These are phyloP conservation scores for Fraxinus cuspidata DNA, from an alignment of 257 asterid species.

Conservation along the genomic window DNA sequence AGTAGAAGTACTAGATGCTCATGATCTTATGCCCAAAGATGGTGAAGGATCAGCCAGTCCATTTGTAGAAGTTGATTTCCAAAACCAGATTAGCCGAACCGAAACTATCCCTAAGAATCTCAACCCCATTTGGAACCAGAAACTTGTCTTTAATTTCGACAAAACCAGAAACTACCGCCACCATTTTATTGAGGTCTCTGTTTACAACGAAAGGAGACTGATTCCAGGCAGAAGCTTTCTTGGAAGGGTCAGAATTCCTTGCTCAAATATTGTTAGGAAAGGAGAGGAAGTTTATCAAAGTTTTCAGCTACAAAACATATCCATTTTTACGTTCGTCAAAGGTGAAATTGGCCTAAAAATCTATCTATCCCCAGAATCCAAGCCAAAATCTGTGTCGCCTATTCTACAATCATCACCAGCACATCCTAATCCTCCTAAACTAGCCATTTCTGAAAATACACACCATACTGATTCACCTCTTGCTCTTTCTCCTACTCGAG, in stretches of 20 bases:
- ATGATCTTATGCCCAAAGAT: slow-evolving; percentile 72
- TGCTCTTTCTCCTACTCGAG: slow-evolving; percentile 25
- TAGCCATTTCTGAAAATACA: not conserved
- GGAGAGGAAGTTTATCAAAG: slow-evolving; percentile 68
- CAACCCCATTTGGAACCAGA: slow-evolving; percentile 71
- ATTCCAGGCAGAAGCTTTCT: slow-evolving; percentile 56
- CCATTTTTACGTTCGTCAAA: slow-evolving; percentile 44
- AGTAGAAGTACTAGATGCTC: slow-evolving; percentile 74
- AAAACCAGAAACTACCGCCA: slow-evolving; percentile 33
- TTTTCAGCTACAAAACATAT: slow-evolving; percentile 58
- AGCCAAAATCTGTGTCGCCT: slow-evolving; percentile 24
- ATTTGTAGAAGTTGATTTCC: slow-evolving; percentile 72
- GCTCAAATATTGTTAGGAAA: slow-evolving; percentile 57
- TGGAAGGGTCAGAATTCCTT: slow-evolving; percentile 64
- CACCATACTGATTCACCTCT: slow-evolving; percentile 19
- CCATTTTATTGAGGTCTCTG: slow-evolving; percentile 49
- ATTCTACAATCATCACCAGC: not conserved
- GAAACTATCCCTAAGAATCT: slow-evolving; percentile 65
- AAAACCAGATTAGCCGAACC: slow-evolving; percentile 59
- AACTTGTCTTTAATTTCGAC: slow-evolving; percentile 52
- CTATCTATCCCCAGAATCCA: slow-evolving; percentile 41
- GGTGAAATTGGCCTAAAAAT: slow-evolving; percentile 75
- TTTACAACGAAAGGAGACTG: slow-evolving; percentile 58
- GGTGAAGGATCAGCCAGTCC: slow-evolving; percentile 74
- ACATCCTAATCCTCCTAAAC: not conserved